Evolutionary conservation across 768 basidiomycete species (phyloP), one percentile per base, ranked within the genome.

Genomic region (Calocera cornea): DNA sequence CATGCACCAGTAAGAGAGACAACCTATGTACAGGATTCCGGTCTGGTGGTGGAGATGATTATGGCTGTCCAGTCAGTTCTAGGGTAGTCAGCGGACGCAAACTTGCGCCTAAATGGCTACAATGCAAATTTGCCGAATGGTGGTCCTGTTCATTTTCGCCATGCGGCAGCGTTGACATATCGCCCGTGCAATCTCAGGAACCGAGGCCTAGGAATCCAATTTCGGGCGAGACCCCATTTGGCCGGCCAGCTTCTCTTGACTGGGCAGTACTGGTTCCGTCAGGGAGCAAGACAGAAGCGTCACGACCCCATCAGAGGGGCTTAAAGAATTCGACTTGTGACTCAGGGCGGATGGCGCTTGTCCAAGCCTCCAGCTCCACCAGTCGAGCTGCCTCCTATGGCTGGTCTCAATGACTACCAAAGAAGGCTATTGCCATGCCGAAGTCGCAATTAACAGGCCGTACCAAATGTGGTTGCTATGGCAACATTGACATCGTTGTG

Each of bases 1-100:
- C 54, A 27, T 60, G 54, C 54, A 60, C 54, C 54, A 60, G 54
- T 60, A 27, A 60, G 54, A 60, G 54, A 33, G 7, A 60, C 54
- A 22, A 33, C 24, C 54, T 60, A 60, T 60, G 54, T 60, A 60
- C 54, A 60, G 54, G 31, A 60, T 2, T 29, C 19, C 44, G 24
- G 44, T 3, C 31, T 27, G 11, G 54, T 60, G 27, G 54, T 60
- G 27, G 27, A 2, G 31, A 33, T 60, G 54, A 60, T 60, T 12
- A 60, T 60, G 54, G 54, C 54, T 60, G 54, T 33, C 54, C 54
- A 8, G 11, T 31, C 27, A 27, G 31, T 60, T 33, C 54, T 16
- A 60, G 54, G 54, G 54, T 60, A 60, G 54, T 27, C 16, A 33
- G 54, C 54, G 54, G 54, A 60, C 54, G 27, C 54, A 60, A 60